A percentile compares a stretch with the other conserved stretches of the same genome.
phyloP scores from a whole-genome alignment of 805 yeast species.

The Starmerella powellii region DNA sequence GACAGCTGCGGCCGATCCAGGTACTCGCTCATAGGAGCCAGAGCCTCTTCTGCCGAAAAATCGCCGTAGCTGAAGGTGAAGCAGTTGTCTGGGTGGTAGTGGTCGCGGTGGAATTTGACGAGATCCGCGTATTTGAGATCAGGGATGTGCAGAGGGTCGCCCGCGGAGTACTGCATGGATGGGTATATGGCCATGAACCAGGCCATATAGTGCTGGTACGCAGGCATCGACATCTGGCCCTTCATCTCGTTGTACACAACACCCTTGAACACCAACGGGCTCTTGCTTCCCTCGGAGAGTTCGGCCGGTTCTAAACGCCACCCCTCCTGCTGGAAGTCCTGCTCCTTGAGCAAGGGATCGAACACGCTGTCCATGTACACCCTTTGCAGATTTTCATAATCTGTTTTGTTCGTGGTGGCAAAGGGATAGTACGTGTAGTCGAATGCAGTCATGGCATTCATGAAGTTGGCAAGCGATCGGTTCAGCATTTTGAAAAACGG shows the following conservation, averaged over 20 bases:
- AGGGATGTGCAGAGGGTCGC: slow-evolving; percentile 77
- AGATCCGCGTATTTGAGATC: slow-evolving; percentile 62
- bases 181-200: slow-evolving; percentile 79
- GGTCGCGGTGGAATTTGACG: slow-evolving; percentile 55
- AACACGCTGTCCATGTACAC: slow-evolving; percentile 83
- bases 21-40: slow-evolving; percentile 20
- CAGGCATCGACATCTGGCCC: slow-evolving; percentile 84
- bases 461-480: slow-evolving; percentile 84
- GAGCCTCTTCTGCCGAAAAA: slow-evolving; percentile 28
- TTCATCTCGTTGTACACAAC: slow-evolving; percentile 98
- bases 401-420: slow-evolving; percentile 79
- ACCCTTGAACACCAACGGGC: slow-evolving; percentile 69
- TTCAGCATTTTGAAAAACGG: slow-evolving; percentile 97
- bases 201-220: slow-evolving; percentile 72
- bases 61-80: slow-evolving; percentile 80
- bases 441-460: slow-evolving; percentile 98
- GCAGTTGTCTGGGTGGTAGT: slow-evolving; percentile 87
- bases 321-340: slow-evolving; percentile 90
- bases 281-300: slow-evolving; percentile 20
- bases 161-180: slow-evolving; percentile 79
- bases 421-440: slow-evolving; percentile 94
- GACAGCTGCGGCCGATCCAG: slow-evolving; percentile 6
- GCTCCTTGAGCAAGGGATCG: slow-evolving; percentile 61
- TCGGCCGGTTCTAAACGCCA: slow-evolving; percentile 87
- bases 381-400: slow-evolving; percentile 69